These are phyloP conservation scores for Pythium volutum DNA, from an alignment of 352 stramenopile species.

Conservation along the genomic window DNA sequence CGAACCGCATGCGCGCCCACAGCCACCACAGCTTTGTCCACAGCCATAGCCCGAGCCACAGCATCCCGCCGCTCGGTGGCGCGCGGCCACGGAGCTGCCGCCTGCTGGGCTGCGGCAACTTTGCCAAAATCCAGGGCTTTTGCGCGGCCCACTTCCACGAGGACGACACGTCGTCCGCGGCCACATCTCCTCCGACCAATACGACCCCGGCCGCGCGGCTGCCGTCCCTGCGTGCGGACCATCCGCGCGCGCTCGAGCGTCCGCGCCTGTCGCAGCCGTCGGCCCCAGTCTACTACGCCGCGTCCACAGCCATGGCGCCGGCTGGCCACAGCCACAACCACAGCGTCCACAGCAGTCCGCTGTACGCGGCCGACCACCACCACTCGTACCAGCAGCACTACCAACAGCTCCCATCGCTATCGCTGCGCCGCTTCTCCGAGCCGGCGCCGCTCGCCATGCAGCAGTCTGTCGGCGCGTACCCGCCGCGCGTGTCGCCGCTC, in stretches of 20 bases:
- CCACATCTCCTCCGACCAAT: not conserved
- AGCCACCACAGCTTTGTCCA: constrained; percentile 12
- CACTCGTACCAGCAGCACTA: constrained; percentile 4
- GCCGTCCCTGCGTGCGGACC: constrained; percentile 23
- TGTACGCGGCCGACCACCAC: constrained; percentile 10
- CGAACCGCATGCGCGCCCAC: constrained; percentile 7
- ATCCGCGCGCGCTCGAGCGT: constrained; percentile 14
- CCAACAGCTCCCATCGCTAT: constrained; percentile 15
- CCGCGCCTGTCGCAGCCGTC: constrained; percentile 2
- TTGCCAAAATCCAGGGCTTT: constrained; percentile 63
- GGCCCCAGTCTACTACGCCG: constrained; percentile 5
- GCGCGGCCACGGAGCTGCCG: constrained; percentile 40
- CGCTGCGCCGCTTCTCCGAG: constrained; percentile 24
- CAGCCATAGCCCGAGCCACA: constrained; percentile 12
- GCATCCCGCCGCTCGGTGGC: constrained; percentile 39
- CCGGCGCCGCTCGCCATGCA: constrained; percentile 2
- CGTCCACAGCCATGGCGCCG: not conserved
- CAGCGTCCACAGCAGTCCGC: constrained; percentile 1
- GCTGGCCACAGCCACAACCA: constrained; percentile 1
- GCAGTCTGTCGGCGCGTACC: not conserved
- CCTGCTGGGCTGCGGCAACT: constrained; percentile 53
- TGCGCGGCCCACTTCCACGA: constrained; percentile 59
- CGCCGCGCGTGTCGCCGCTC: constrained; percentile 9
- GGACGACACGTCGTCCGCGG: constrained; percentile 1
- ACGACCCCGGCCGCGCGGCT: constrained; percentile 6